Conservation (phyloP, 2,329 filamentous ascomycete species). For the Pyrenophora seminiperda region DNA sequence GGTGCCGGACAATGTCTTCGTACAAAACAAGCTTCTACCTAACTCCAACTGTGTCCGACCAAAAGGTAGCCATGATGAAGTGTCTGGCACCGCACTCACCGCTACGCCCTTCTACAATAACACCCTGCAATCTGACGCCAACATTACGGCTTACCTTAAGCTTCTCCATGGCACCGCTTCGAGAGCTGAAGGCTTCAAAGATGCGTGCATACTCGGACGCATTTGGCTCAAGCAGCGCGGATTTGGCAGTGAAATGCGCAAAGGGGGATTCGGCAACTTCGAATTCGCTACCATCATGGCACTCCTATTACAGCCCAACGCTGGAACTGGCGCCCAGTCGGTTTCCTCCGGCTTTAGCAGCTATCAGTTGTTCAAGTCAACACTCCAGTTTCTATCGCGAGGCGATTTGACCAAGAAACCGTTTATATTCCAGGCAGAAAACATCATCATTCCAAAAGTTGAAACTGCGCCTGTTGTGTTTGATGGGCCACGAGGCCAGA, state of each 20-base stretch:
- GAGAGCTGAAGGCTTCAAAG: conserved; percentile 73
- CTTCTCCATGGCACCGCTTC: conserved; percentile 72
- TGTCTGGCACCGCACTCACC: conserved; percentile 35
- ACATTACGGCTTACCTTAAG: conserved; percentile 75
- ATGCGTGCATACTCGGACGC: conserved; percentile 83
- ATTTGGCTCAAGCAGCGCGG: conserved; percentile 90
- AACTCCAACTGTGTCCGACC: conserved; percentile 71
- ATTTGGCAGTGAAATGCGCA: conserved; percentile 69
- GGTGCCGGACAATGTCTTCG: conserved; percentile 71
- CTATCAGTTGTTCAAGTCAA: conserved; percentile 93
- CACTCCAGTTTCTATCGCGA: conserved; percentile 81
- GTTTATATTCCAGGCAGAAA: conserved; percentile 55
- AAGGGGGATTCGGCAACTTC: conserved; percentile 89
- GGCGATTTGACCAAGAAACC: conserved; percentile 74
- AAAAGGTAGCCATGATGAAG: conserved; percentile 54
- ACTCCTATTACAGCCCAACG: conserved; percentile 78
- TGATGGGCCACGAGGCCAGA: conserved; percentile 74
- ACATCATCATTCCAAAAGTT: conserved; percentile 45
- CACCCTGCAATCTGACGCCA: conserved; percentile 77
- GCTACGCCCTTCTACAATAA: conserved; percentile 89
- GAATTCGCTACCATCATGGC: conserved; percentile 87
- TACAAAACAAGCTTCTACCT: conserved; percentile 71
- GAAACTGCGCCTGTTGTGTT: conserved; percentile 72
- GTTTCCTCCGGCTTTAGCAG: conserved; percentile 83
- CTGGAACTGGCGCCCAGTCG: conserved; percentile 70